Evolutionary conservation across 2,329 filamentous ascomycete species (phyloP), one percentile per base, ranked within the genome.

Genomic region (Hypoxylon sp.): DNA sequence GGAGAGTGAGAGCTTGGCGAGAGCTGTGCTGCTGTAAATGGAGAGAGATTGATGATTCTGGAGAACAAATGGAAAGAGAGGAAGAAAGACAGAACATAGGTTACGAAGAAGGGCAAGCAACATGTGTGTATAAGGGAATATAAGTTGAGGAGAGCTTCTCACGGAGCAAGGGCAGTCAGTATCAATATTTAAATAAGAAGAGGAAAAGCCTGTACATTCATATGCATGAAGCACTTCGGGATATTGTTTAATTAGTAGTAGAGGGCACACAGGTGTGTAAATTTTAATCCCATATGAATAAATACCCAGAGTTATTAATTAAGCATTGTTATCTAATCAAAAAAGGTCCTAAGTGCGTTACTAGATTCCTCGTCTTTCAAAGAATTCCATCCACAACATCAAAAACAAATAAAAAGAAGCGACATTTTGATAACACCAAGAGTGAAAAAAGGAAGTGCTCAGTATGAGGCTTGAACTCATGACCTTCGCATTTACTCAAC

Each of bases 1-100:
- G 57, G 75, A 75, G 61, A 55, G 58, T 19, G 52, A 74, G 60
- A 59, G 57, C 10, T 46, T 68, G 31, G 44, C 39, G 6, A 33
- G 50, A 6, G 51, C 48, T 3, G 33, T 48, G 42, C 46, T 31
- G 33, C 26, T 42, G 33, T 55, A 50, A n/a, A 6, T 37, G 35
- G 39, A 11, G 6, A 19, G 8, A 42, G n/a, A 5, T 5, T 22
- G 13, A 6, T 37, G 33, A 13, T 44, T 4, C 3, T 14, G n/a
- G 17, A 35, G 44, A 26, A 35, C 2, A n/a, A 17, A 33, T 17
- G 22, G n/a, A 31, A n/a, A 31, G 37, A 29, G 11, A 42, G 14
- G 22, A 44, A 59, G n/a, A 37, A 19, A 39, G 8, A 14, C 9
- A 11, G n/a, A 22, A 54, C 24, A 59, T 37, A 11, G 17, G 3